Evolutionary conservation across 129 eudicot genomes (phyloP), one percentile per base, ranked within the genome.

Genomic region (Flaveria brownii): DNA sequence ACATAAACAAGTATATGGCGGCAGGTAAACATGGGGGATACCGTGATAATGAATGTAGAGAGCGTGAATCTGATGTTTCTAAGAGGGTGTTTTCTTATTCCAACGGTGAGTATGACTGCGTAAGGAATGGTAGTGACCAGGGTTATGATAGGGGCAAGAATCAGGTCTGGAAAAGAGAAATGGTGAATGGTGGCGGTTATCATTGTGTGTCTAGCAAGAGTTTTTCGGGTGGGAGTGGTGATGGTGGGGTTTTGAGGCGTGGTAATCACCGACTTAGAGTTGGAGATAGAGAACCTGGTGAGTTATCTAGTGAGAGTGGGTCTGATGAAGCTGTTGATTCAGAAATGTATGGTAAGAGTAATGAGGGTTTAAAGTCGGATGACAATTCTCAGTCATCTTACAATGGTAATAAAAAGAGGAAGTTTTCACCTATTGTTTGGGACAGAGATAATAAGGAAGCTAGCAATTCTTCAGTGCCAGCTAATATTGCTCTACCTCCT

Each of bases 401-500:
- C 1, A 57, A 77, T 77, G 73, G 7, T 72, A 91, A 82, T 26
- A 26, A 30, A 78, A 91, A 92, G 85, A 85, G 97, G 73, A 93
- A 90, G 73, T 90, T 85, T 62, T 85, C 98, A 0, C 98, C 98
- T 18, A 85, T 93, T 76, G 90, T 88, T 49, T 93, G 97, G 97
- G 98, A 88, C 55, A 80, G 95, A 85, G 95, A 93, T 68, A 89
- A 83, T 46, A 86, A 83, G 76, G 89, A 85, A 68, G 83, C 25
- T 6, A 30, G 36, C 36, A 30, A 30, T 30, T 30, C 36, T 30
- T 30, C 5, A 30, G 3, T 30, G 36, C 36, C 36, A 30, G 36
- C 36, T 30, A 46, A 72, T 42, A 16, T 42, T 64, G 26, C 67
- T 28, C 26, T 54, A 17, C 83, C 82, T 43, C 84, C 82, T 41